These are phyloP conservation scores for Millerozyma miso DNA, from an alignment of 805 yeast species.

Conservation along the genomic window DNA sequence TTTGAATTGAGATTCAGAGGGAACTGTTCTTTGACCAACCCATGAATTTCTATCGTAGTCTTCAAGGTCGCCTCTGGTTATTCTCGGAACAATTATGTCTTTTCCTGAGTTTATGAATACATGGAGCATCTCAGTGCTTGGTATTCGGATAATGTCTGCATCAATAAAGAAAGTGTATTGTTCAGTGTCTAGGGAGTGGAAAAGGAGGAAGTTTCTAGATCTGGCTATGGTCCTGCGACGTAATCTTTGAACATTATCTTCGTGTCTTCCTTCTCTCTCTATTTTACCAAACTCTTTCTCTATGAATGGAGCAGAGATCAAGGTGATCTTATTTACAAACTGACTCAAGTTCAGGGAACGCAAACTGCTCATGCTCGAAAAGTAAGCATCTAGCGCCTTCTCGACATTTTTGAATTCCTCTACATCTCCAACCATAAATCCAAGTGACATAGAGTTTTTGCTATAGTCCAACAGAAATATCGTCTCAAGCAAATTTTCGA, in stretches of 20 bases:
- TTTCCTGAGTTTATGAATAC: constrained; percentile 23
- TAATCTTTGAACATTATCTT: constrained; percentile 25
- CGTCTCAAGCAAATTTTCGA: constrained; percentile 29
- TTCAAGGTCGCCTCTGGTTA: constrained; percentile 17
- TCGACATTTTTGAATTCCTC: constrained; percentile 20
- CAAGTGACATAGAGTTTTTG: constrained; percentile 21
- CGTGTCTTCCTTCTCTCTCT: constrained; percentile 21
- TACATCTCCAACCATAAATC: constrained; percentile 28
- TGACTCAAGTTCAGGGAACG: not conserved
- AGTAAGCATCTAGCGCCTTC: constrained; percentile 13
- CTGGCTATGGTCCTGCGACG: constrained; percentile 35
- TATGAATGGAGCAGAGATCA: constrained; percentile 32
- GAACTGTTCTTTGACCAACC: constrained; percentile 35
- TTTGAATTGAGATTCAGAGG: constrained; percentile 21
- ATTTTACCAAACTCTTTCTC: constrained; percentile 17
- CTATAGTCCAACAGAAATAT: constrained; percentile 23
- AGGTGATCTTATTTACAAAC: constrained; percentile 16
- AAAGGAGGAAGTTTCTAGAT: constrained; percentile 31
- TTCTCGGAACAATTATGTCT: constrained; percentile 37
- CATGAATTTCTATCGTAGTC: constrained; percentile 41
- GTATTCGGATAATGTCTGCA: constrained; percentile 28
- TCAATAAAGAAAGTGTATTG: constrained; percentile 34
- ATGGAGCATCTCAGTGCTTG: constrained; percentile 18
- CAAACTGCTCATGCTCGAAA: not conserved
- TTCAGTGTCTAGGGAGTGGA: constrained; percentile 23